Evolutionary conservation across 2,329 filamentous ascomycete genomes (phyloP), one percentile per base, ranked within the genome.

Genomic region (Triangularia verruculosa): DNA sequence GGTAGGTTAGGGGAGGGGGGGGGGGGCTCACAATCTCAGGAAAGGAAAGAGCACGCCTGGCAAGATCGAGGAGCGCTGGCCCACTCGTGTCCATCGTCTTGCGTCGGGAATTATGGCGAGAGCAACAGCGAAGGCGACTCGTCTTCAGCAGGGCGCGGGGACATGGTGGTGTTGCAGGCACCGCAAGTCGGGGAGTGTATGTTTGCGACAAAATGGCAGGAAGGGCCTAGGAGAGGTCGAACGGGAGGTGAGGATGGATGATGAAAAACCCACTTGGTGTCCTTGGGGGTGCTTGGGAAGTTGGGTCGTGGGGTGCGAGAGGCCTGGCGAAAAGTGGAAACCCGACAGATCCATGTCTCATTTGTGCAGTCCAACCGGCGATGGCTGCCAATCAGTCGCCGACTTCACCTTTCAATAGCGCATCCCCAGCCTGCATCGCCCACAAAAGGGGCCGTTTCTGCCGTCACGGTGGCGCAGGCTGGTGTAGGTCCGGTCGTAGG

Each of bases 81-180:
- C 30, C 32, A 52, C 15, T 52, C 24, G 24, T 12, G 39, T 59
- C 34, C 57, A 59, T 59, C 57, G 27, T 59, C 32, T 27, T 57
- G 24, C 22, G 53, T 1, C 12, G 25, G 11, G 9, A 56, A 20
- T 28, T 30, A 57, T n/a, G 17, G 22, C 25, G 12, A 22, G 12
- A 32, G 28, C 27, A 32, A 34, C 28, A 20, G 27, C 11, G 54
- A 17, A 5, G 54, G 54, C 25, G n/a, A 54, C 20, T 28, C 22
- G 22, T 54, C 27, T 28, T 22, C 27, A 15, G 9, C 25, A 28
- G 27, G 54, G 54, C 25, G 32, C 56, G 28, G 20, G n/a, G 17
- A 34, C 28, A 34, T 34, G 27, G 34, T 24, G 30, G 39, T 47
- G 39, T 47, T 47, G 39, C 39, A 47, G 17, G 39, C 39, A 17